phyloP scores from a whole-genome alignment of 306 rosid genomes.

The Fragaria ananassa region DNA sequence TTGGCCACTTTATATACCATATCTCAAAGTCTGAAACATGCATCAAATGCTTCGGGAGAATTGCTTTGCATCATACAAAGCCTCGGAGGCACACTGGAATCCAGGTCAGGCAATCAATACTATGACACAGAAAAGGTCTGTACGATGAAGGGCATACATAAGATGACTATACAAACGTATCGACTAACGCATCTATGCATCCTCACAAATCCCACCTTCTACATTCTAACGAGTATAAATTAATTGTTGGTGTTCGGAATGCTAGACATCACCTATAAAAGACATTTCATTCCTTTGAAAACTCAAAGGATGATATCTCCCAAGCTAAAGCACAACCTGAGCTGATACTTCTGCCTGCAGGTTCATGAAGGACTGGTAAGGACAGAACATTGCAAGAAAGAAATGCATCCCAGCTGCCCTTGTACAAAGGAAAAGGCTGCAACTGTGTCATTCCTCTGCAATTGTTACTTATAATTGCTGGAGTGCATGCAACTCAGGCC shows the following conservation, averaged over 20 bases:
- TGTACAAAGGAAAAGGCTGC: conserved; percentile 5
- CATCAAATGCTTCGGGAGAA: background rate
- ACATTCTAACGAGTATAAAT: background rate
- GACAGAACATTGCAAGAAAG: background rate
- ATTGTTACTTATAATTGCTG: conserved; percentile 36
- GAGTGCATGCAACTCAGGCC: conserved; percentile 40
- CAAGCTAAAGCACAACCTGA: background rate
- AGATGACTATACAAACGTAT: background rate
- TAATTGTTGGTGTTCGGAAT: background rate
- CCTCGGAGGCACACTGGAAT: background rate
- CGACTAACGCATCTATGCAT: background rate
- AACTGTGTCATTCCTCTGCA: background rate
- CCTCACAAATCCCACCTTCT: background rate
- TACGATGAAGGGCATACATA: background rate
- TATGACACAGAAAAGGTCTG: background rate
- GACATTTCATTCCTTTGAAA: background rate
- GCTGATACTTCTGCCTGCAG: background rate
- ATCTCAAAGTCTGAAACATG: background rate
- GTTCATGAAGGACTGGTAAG: background rate
- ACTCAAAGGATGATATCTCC: background rate
- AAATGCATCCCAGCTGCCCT: background rate
- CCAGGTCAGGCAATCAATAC: background rate
- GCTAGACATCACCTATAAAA: background rate
- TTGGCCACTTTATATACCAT: background rate
- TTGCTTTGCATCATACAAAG: background rate